Base-by-base conservation (phyloP, 768 basidiomycete species). In the Exsudoporus frostii region DNA sequence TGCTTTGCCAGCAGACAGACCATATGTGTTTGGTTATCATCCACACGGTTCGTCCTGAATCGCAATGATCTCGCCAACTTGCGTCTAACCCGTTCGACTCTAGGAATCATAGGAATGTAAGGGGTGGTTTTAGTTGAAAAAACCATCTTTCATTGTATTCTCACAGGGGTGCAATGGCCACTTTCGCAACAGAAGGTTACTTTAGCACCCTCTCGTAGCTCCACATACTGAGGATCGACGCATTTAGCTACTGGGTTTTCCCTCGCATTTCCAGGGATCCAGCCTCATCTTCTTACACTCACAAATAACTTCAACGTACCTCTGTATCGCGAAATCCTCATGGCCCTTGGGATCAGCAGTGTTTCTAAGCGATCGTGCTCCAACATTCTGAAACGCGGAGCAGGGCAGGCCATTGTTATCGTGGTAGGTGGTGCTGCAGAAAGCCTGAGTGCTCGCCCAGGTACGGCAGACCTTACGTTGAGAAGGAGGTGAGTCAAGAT, bases 11-110 rank as follows among this genome's bases (percentile, higher is more conserved):
- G 76, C 96, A 11, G 92, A 97, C 68, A 76, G 94, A 57, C 87
- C 91, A 19, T 99, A 99, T 72, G 81, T 99, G 14, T 99, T 99
- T 71, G 97, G 96, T 8, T 98, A 98, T 71, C 97, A 99, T 71
- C 97, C 97, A 17, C 97, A 99, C 71, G 97, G 95, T 86, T 54
- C 32, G 80, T 66, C 42, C 50, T 39, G 30, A 10, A 20, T 8
- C 20, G n/a, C 1, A 17, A 5, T 54, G 33, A 20, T 54, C 27
- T 41, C 39, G 4, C 14, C 20, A 24, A 1, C 11, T 19, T 6
- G 10, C 19, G 4, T 39, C 56, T 65, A 13, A 63, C 49, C 40
- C 9, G 7, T n/a, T 43, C 15, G 7, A 38, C 42, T 51, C 11
- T 59, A 94, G 92, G 94, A 37, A 98, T 99, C 59, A 98, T 99